phyloP scores from a whole-genome alignment of 345 rosid genomes.

The Clausena lansium region DNA sequence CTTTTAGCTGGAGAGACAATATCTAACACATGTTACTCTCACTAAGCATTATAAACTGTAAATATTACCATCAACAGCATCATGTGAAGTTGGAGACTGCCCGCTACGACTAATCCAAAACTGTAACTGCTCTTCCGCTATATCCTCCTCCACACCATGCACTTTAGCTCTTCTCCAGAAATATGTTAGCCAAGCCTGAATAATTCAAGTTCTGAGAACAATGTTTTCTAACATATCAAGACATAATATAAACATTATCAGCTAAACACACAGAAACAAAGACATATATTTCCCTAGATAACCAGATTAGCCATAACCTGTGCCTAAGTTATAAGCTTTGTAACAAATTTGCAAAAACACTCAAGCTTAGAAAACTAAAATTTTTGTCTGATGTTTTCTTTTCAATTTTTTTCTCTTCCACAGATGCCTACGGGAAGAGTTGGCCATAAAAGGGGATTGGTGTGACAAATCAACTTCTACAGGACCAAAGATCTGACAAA shows the following conservation, averaged over 20 bases:
- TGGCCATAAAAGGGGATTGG: neutral
- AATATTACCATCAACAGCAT: constrained; percentile 70
- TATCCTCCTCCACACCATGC: constrained; percentile 70
- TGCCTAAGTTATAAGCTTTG: neutral
- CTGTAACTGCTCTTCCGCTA: constrained; percentile 70
- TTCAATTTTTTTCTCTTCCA: neutral
- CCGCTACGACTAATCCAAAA: constrained; percentile 64
- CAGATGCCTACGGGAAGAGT: neutral
- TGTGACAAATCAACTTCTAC: neutral
- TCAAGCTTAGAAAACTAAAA: constrained; percentile 1
- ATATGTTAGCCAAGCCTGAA: constrained; percentile 82
- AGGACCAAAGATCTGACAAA: neutral
- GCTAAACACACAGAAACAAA: neutral
- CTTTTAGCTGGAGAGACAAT: neutral
- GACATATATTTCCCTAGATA: no score
- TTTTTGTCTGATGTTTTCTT: neutral
- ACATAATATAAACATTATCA: neutral
- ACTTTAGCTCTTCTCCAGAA: constrained; percentile 80
- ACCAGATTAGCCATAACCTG: no score
- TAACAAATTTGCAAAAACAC: neutral
- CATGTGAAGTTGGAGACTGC: constrained; percentile 63
- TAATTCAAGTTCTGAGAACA: constrained; percentile 5
- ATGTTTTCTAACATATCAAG: neutral
- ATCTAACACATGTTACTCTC: neutral
- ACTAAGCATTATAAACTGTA: neutral